Conservation (phyloP, 2,329 filamentous ascomycete genomes). For the Fusarium citri region DNA sequence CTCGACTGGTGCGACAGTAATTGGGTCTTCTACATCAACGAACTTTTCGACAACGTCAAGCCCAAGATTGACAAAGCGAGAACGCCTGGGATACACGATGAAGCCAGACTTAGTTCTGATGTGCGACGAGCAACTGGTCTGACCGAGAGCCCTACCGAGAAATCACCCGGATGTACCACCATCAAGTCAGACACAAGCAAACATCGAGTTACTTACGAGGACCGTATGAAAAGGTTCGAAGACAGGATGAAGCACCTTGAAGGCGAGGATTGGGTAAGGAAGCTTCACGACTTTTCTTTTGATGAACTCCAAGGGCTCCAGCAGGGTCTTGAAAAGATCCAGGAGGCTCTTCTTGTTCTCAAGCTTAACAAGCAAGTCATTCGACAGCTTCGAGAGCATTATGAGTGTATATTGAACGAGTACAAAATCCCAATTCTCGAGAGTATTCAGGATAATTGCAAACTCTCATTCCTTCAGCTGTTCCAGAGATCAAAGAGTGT, state of each 20-base stretch:
- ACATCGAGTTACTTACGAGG: neutral
- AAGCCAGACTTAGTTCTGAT: neutral
- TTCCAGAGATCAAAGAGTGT: neutral
- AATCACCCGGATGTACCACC: neutral
- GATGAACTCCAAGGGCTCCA: constrained; percentile 18
- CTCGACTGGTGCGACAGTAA: constrained; percentile 34
- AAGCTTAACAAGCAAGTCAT: constrained; percentile 30
- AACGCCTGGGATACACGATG: constrained; percentile 4
- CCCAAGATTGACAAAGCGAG: constrained; percentile 1
- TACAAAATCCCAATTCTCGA: constrained; percentile 7
- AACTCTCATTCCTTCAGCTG: neutral
- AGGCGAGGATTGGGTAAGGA: neutral
- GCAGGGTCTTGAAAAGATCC: constrained; percentile 11
- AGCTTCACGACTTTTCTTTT: constrained; percentile 2
- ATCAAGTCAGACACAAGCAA: neutral
- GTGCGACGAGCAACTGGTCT: neutral
- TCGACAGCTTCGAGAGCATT: constrained; percentile 24
- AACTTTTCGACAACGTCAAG: constrained; percentile 2
- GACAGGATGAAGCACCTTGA: neutral
- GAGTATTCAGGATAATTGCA: neutral
- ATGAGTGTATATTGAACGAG: constrained; percentile 6
- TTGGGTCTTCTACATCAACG: constrained; percentile 33
- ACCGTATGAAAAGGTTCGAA: neutral
- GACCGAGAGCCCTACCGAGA: neutral
- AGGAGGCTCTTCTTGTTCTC: constrained; percentile 21